Evolutionary conservation across 1,284 basidiomycete genomes (phyloP), one percentile per base, ranked within the genome.

Genomic region (Amylostereum areolatum): DNA sequence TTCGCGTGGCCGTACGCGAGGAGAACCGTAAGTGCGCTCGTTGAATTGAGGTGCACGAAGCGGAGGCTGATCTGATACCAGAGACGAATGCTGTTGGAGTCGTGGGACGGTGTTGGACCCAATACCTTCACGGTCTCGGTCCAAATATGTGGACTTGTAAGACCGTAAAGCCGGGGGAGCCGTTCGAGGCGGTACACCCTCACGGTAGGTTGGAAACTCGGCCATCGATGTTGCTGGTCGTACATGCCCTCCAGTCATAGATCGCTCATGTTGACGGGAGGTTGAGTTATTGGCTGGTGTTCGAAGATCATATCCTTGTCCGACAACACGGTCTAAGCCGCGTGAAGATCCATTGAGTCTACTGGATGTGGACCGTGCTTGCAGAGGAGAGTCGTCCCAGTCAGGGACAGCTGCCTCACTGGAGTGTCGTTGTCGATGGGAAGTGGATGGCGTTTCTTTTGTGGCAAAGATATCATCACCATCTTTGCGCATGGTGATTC

Each of bases 141-240:
- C 60, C 9, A 65, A 52, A 2, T 61, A 63, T 1, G 62, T 54
- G 7, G 68, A 65, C 36, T 57, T 63, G 52, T 70, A 69, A 1
- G 65, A 54, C 24, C 71, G 67, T 11, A 66, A 42, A 2, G 51
- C 60, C 18, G 69, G 58, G 7, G 69, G 69, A 3, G 69, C 67
- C 0, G 69, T 69, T 27, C 65, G 62, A 18, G 70, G 65, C 4
- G 61, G 59, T 5, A 33, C 35, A 11, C 45, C 18, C 18, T 64
- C 60, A 9, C 70, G 68, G 45, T 64, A 59, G 32, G 51, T 37
- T 34, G 64, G 62, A 12, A 66, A 60, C 5, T 67, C 67, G 3
- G 74, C 76, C 75, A 81, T 78, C 1, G 78, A 78, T 0, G 78
- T 80, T 24, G 71, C 64, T 4, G 78, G 74, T 40, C 79, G 62